phyloP scores from a whole-genome alignment of 495 filamentous ascomycete genomes.

The Aspergillus mulundensis region DNA sequence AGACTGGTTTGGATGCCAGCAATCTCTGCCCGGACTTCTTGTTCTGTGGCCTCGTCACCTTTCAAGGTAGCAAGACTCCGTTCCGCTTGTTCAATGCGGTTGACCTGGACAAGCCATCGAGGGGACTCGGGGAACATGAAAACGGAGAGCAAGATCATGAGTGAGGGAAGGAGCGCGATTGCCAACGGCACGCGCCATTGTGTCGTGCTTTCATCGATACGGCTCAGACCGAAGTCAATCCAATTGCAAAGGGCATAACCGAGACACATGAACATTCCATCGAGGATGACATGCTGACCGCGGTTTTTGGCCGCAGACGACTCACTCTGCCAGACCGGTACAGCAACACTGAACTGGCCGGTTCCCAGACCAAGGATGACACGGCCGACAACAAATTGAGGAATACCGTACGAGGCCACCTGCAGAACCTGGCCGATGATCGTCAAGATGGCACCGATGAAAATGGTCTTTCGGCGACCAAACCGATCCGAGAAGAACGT shows the following conservation, averaged over 20 bases:
- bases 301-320: constrained; percentile 31
- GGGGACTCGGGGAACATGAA: constrained; percentile 54
- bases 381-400: constrained; percentile 40
- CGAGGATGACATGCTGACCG: constrained; percentile 43
- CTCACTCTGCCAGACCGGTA: constrained; percentile 51
- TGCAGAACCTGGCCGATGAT: constrained; percentile 50
- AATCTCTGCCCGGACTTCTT: constrained; percentile 30
- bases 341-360: constrained; percentile 55
- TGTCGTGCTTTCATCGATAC: constrained; percentile 28
- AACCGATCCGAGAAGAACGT: constrained; percentile 42
- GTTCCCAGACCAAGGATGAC: constrained; percentile 55
- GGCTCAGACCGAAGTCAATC: constrained; percentile 56
- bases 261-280: constrained; percentile 51
- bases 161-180: constrained; percentile 47
- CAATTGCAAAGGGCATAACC: constrained; percentile 62
- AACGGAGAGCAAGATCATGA: constrained; percentile 31
- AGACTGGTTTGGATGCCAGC: constrained; percentile 36
- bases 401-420: constrained; percentile 36
- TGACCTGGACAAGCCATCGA: constrained; percentile 39
- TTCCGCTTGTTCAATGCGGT: constrained; percentile 28
- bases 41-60: constrained; percentile 18
- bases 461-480: constrained; percentile 53
- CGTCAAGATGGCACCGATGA: constrained; percentile 43
- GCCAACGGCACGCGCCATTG: constrained; percentile 49
- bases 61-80: constrained; percentile 31